Evolutionary conservation across 2,329 filamentous ascomycete species (phyloP), one percentile per base, ranked within the genome.

Genomic region (Delphinella strobiligena): DNA sequence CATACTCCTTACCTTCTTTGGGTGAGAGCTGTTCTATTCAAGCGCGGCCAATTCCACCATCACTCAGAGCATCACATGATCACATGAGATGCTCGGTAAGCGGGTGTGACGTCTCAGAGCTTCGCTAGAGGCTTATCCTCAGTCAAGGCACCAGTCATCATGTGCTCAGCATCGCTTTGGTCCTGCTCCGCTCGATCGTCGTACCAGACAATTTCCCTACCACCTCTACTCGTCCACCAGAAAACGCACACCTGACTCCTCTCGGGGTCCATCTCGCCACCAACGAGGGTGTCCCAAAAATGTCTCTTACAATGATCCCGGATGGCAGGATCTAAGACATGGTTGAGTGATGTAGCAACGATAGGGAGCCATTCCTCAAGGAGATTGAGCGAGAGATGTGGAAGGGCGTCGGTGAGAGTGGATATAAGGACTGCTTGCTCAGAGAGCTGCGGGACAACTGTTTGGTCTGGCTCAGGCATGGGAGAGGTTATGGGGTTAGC

Each of bases 191-290:
- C 35, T 19, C 51, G 49, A n/a, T 47, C 50, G 3, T 65, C 72
- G 53, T 62, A 70, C 2, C 77, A 47, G 4, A 78, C 64, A 49
- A 66, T 59, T 43, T 78, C 74, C 35, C 72, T 62, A 0, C 76
- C 76, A 3, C 75, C 74, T 43, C 72, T 57, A 56, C 75, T 62
- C 61, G 78, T 82, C 88, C 88, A 94, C 88, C 88, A 95, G 2
- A 76, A 75, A 14, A 93, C 82, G 36, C 81, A 86, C 22, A 82
- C 71, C 31, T 80, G 75, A 5, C 84, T 80, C 44, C 86, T 72
- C 55, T 93, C 83, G 17, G 93, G 80, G 59, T 94, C 87, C 76
- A 94, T 82, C 62, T 93, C 86, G 3, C 86, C 86, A 49, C 73
- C 78, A 31, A 79, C 79, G 8, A 94, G 61, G 2, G 86, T 72